Percentiles rank a stretch among this genome's conserved stretches.
phyloP scores from a whole-genome alignment of 2,329 filamentous ascomycete species.

The Colletotrichum neosansevieriae region DNA sequence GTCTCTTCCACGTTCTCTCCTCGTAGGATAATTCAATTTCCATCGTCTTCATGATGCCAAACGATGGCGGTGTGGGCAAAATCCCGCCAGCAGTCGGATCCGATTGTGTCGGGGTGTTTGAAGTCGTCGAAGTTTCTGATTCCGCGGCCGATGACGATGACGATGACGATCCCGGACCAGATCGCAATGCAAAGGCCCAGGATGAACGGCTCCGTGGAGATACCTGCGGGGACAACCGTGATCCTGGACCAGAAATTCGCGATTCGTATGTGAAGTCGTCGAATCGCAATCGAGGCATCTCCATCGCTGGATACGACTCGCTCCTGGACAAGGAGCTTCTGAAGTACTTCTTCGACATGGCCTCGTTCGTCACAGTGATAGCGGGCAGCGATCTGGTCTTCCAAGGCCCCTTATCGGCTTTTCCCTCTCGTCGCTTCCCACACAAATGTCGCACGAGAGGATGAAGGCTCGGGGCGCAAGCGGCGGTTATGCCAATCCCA shows the following conservation, averaged over 20 bases:
- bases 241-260: conserved; percentile 20
- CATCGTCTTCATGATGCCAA: conserved; percentile 37
- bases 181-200: conserved; percentile 16
- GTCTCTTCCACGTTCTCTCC: conserved; percentile 11
- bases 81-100: neutral
- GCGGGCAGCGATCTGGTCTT: neutral
- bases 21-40: conserved; percentile 33
- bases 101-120: neutral
- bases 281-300: conserved; percentile 30
- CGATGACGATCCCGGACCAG: neutral
- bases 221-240: neutral
- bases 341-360: conserved; percentile 7
- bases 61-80: conserved; percentile 3
- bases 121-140: neutral
- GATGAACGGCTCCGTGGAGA: conserved; percentile 1
- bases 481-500: conserved; percentile 55
- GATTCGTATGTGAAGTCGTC: conserved; percentile 36
- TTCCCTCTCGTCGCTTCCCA: neutral
- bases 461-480: conserved; percentile 52
- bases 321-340: neutral
- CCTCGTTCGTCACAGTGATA: neutral
- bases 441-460: conserved; percentile 44
- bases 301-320: neutral
- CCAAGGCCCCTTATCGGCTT: neutral
- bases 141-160: neutral